These are phyloP conservation scores for Papiliotrema laurentii DNA, from an alignment of 1,284 basidiomycete genomes.

Conservation along the genomic window DNA sequence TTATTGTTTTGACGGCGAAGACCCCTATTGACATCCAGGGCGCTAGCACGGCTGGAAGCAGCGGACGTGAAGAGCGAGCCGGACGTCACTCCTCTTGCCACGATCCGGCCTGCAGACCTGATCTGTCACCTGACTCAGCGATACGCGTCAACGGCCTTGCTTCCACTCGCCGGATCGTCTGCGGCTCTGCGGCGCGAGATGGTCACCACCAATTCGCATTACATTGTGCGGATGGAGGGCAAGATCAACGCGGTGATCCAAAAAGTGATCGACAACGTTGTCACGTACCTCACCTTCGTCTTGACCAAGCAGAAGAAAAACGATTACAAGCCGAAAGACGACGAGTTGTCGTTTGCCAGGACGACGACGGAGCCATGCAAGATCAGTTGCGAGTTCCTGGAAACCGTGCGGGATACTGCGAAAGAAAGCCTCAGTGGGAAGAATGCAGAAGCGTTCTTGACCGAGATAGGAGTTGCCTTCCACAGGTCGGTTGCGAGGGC, in stretches of 20 bases:
- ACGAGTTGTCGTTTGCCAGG: constrained; percentile 87
- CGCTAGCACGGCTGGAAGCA: constrained; percentile 65
- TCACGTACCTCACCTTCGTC: constrained; percentile 59
- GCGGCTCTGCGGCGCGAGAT: constrained; percentile 90
- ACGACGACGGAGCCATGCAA: constrained; percentile 94
- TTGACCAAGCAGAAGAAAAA: constrained; percentile 91
- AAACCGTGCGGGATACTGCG: constrained; percentile 70
- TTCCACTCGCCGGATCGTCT: constrained; percentile 80
- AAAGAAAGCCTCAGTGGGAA: constrained; percentile 77
- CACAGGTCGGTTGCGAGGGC: constrained; percentile 60
- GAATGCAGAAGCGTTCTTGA: constrained; percentile 86
- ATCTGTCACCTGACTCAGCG: constrained; percentile 96
- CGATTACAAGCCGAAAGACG: constrained; percentile 95
- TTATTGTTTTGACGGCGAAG: neutral
- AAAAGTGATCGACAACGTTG: constrained; percentile 69
- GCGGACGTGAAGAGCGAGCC: constrained; percentile 75
- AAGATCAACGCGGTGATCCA: constrained; percentile 80
- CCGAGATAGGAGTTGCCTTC: constrained; percentile 90
- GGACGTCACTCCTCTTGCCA: constrained; percentile 62
- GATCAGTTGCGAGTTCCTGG: constrained; percentile 80
- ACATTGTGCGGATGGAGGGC: constrained; percentile 79
- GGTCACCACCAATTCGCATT: constrained; percentile 87
- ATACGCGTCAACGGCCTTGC: constrained; percentile 84
- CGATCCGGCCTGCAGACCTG: constrained; percentile 75
- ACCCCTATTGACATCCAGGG: constrained; percentile 50